phyloP scores from a whole-genome alignment of 1,284 basidiomycete species.

The Boletus holoroseus region DNA sequence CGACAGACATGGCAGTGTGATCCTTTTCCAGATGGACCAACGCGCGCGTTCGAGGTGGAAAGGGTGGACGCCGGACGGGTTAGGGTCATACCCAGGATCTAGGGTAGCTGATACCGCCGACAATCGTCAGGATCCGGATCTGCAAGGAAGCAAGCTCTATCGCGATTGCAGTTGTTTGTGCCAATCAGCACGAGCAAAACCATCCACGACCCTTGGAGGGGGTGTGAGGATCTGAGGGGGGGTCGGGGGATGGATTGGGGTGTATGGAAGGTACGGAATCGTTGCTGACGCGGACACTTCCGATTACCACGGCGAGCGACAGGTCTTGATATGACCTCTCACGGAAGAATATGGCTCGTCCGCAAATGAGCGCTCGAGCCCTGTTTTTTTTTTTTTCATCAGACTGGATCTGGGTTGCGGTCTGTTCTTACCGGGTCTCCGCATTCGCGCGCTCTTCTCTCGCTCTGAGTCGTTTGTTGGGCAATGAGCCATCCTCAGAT shows the following conservation, averaged over 20 bases:
- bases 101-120: slow-evolving; percentile 24
- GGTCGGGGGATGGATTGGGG: slow-evolving; percentile 12
- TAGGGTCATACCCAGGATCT: slow-evolving; percentile 24
- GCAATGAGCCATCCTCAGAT: slow-evolving; percentile 14
- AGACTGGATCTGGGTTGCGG: slow-evolving; percentile 18
- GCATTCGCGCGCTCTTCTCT: background rate
- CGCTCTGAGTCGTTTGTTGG: slow-evolving; percentile 3
- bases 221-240: background rate
- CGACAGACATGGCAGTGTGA: slow-evolving; percentile 4
- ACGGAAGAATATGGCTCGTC: slow-evolving; percentile 9
- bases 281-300: slow-evolving; percentile 13
- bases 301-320: slow-evolving; percentile 25
- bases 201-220: background rate
- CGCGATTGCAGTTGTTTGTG: slow-evolving; percentile 10
- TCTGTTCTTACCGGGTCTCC: slow-evolving; percentile 16
- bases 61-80: slow-evolving; percentile 1
- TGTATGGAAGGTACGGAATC: slow-evolving; percentile 10
- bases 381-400: slow-evolving; percentile 10
- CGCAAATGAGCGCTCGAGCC: background rate
- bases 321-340: slow-evolving; percentile 27
- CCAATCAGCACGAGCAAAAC: slow-evolving; percentile 17
- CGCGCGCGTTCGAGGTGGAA: slow-evolving; percentile 1
- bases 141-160: slow-evolving; percentile 20
- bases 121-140: slow-evolving; percentile 30
- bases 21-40: background rate